Percentiles rank a stretch among this genome's conserved stretches.
These are phyloP conservation scores for Bolboschoenus planiculmis DNA, from an alignment of 176 grass and related monocot genomes.

Conservation along the genomic window DNA sequence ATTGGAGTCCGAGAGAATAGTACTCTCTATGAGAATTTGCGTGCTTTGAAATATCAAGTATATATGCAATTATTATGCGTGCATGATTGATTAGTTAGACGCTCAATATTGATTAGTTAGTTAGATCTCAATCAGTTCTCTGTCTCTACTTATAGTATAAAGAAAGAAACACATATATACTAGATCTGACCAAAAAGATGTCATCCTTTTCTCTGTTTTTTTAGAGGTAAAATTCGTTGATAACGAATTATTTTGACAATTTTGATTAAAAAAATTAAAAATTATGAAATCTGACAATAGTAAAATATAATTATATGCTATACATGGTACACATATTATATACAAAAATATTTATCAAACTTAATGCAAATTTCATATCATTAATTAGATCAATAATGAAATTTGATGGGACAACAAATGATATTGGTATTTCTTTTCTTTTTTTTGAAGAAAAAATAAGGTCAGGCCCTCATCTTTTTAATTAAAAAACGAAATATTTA, in stretches of 20 bases:
- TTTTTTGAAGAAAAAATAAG: too few relatives aligned
- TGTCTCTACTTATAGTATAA: neutral
- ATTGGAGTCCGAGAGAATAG: neutral
- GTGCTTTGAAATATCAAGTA: neutral
- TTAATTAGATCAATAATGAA: too few relatives aligned
- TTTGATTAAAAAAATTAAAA: too few relatives aligned
- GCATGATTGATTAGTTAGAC: neutral
- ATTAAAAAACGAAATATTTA: too few relatives aligned
- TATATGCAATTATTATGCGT: too few relatives aligned
- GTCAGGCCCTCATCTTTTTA: too few relatives aligned
- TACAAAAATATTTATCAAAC: neutral
- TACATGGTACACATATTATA: neutral
- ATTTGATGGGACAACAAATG: too few relatives aligned
- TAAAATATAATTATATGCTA: neutral
- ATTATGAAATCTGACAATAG: too few relatives aligned
- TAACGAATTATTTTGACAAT: too few relatives aligned
- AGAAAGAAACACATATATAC: neutral
- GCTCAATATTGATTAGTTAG: neutral
- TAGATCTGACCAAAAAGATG: neutral
- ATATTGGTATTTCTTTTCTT: too few relatives aligned
- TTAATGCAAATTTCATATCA: neutral
- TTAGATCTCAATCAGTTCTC: too few relatives aligned
- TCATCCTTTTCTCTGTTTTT: neutral
- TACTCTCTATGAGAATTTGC: neutral
- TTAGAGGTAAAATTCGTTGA: neutral